A percentile compares a stretch with the other conserved stretches of the same genome.
Evolutionary conservation across 2,329 filamentous ascomycete genomes (phyloP).

Genomic region (Microdochium nivale): DNA sequence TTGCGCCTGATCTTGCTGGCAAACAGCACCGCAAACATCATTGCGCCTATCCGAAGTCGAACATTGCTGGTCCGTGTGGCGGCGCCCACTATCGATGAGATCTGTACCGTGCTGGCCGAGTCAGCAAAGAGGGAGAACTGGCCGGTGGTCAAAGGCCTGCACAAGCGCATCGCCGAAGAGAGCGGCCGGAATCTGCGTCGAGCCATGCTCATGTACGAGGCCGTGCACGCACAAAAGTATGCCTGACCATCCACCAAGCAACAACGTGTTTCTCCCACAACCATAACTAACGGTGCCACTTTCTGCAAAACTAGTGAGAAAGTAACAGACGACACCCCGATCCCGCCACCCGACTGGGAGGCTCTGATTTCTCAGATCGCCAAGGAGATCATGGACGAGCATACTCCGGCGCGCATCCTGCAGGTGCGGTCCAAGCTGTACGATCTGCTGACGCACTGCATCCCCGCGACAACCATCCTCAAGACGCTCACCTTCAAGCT

Average conservation of each 20-base stretch:
- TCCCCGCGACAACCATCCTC: constrained; percentile 86
- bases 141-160: constrained; percentile 65
- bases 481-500: constrained; percentile 94
- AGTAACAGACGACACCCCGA: constrained; percentile 76
- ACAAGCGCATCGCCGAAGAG: constrained; percentile 79
- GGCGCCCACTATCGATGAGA: constrained; percentile 78
- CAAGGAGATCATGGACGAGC: constrained; percentile 87
- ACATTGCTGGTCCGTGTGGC: constrained; percentile 88
- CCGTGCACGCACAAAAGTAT: constrained; percentile 94
- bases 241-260: constrained; percentile 17
- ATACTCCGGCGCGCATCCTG: constrained; percentile 81
- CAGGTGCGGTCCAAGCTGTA: constrained; percentile 91
- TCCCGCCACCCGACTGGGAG: constrained; percentile 96
- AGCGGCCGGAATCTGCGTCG: constrained; percentile 85
- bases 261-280: constrained; percentile 1
- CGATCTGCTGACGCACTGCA: constrained; percentile 93
- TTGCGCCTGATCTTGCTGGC: constrained; percentile 83
- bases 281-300: constrained; percentile 17
- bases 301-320: constrained; percentile 57
- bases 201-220: constrained; percentile 93
- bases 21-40: constrained; percentile 96
- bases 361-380: constrained; percentile 82
- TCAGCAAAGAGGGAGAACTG: constrained; percentile 75
- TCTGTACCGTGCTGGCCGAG: constrained; percentile 64
- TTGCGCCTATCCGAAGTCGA: constrained; percentile 91